These are phyloP conservation scores for Penicillium nordicum DNA, from an alignment of 2,329 filamentous ascomycete genomes.

Conservation along the genomic window DNA sequence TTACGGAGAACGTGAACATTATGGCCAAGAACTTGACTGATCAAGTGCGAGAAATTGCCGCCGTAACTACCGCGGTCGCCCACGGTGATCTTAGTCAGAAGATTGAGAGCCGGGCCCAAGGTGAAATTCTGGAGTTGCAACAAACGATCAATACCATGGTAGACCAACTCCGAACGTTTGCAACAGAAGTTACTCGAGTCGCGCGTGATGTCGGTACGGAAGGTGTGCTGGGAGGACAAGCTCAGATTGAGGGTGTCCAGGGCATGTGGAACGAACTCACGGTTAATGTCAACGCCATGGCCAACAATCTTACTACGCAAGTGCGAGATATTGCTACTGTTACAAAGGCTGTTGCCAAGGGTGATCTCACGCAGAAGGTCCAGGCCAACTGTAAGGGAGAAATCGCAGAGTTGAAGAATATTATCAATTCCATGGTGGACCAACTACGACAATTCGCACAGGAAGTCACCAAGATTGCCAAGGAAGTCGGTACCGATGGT, in stretches of 20 bases:
- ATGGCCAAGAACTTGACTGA: slow-evolving; percentile 81
- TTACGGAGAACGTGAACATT: slow-evolving; percentile 85
- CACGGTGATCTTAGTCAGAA: slow-evolving; percentile 81
- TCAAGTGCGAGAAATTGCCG: slow-evolving; percentile 81
- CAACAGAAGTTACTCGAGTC: slow-evolving; percentile 77
- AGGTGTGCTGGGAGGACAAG: slow-evolving; percentile 77
- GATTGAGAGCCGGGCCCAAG: slow-evolving; percentile 74
- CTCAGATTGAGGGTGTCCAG: slow-evolving; percentile 77
- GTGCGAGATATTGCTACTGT: slow-evolving; percentile 90
- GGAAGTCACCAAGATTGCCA: slow-evolving; percentile 93
- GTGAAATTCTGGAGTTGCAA: slow-evolving; percentile 78
- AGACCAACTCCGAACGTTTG: slow-evolving; percentile 77
- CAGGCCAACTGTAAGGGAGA: slow-evolving; percentile 89
- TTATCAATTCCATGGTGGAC: slow-evolving; percentile 99
- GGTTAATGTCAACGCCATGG: slow-evolving; percentile 84
- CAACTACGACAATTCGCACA: slow-evolving; percentile 94
- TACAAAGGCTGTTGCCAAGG: slow-evolving; percentile 67
- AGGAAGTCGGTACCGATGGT: slow-evolving; percentile 94
- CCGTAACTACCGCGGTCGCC: slow-evolving; percentile 77
- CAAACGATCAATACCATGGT: slow-evolving; percentile 90
- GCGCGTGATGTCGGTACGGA: slow-evolving; percentile 81
- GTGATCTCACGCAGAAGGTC: slow-evolving; percentile 94
- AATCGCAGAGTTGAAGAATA: slow-evolving; percentile 92
- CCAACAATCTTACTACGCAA: slow-evolving; percentile 80
- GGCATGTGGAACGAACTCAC: slow-evolving; percentile 88